A percentile compares a stretch with the other conserved stretches of the same genome.
Conservation (phyloP, 805 yeast genomes). For the Yarrowia keelungensis region DNA sequence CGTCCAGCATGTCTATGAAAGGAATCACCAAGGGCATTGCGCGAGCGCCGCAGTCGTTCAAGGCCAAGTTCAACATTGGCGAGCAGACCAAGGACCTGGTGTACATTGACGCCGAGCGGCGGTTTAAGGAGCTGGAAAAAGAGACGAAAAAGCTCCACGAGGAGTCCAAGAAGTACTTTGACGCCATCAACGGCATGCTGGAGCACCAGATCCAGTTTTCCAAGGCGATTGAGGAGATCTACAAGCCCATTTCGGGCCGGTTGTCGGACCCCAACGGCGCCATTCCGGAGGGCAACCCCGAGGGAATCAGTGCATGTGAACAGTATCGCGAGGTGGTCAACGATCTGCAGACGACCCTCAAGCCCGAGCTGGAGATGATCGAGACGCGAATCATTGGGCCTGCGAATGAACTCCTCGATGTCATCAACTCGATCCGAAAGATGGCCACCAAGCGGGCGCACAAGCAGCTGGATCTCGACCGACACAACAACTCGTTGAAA, state of each 20-base stretch:
- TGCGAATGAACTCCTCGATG: constrained; percentile 84
- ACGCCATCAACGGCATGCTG: constrained; percentile 92
- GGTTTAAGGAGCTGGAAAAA: constrained; percentile 88
- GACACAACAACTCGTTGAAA: constrained; percentile 71
- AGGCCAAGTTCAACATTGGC: constrained; percentile 87
- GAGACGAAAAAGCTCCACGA: constrained; percentile 90
- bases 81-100: constrained; percentile 77
- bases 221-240: constrained; percentile 93
- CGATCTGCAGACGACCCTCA: constrained; percentile 81
- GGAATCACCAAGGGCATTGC: constrained; percentile 81
- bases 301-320: constrained; percentile 93
- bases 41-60: constrained; percentile 89
- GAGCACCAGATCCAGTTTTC: constrained; percentile 93
- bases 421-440: constrained; percentile 83
- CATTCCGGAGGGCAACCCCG: constrained; percentile 92
- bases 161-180: constrained; percentile 88
- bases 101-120: constrained; percentile 92
- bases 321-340: constrained; percentile 87
- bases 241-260: constrained; percentile 94
- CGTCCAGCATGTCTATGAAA: constrained; percentile 74
- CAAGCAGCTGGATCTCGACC: constrained; percentile 91
- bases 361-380: constrained; percentile 92
- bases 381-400: constrained; percentile 90
- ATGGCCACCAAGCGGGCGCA: constrained; percentile 96
- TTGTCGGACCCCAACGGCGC: constrained; percentile 87